These are phyloP conservation scores for Tremellales sp. DNA, from an alignment of 1,284 basidiomycete genomes.

Conservation along the genomic window DNA sequence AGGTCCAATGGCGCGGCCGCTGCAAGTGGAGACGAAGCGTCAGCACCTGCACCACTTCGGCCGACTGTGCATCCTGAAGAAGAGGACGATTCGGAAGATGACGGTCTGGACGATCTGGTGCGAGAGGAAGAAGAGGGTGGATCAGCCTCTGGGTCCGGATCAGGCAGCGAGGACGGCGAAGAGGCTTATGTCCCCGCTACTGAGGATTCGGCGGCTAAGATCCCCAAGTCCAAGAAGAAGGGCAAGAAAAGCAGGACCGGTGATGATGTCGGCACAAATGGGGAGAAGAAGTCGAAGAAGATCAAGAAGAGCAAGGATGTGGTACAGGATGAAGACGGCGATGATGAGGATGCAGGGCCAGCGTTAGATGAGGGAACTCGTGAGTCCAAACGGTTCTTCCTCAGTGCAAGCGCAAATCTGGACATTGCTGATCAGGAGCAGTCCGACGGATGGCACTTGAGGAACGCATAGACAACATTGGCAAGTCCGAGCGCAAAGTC, in stretches of 20 bases:
- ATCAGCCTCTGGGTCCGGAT: constrained; percentile 62
- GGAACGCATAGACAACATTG: constrained; percentile 66
- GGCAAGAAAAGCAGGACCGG: constrained; percentile 47
- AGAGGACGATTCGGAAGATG: constrained; percentile 13
- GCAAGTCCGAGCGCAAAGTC: constrained; percentile 69
- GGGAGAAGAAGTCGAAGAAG: constrained; percentile 54
- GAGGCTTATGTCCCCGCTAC: constrained; percentile 63
- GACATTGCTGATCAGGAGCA: constrained; percentile 4
- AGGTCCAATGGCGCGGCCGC: not conserved
- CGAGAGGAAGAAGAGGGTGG: constrained; percentile 50
- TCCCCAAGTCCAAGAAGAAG: constrained; percentile 49
- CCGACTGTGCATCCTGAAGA: not conserved
- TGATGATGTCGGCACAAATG: constrained; percentile 50
- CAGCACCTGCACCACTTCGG: not conserved
- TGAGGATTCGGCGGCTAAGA: constrained; percentile 32
- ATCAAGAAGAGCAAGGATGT: constrained; percentile 54
- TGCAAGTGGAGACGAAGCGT: too few relatives aligned
- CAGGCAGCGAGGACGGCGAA: constrained; percentile 49
- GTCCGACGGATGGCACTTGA: constrained; percentile 27
- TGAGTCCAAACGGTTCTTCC: constrained; percentile 4
- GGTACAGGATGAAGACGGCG: constrained; percentile 48
- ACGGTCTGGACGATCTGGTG: too few relatives aligned
- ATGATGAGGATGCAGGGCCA: constrained; percentile 43
- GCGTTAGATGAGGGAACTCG: constrained; percentile 25
- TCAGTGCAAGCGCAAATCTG: not conserved